Conservation (phyloP, 306 rosid species). For the Cyclanthera cordifolia region DNA sequence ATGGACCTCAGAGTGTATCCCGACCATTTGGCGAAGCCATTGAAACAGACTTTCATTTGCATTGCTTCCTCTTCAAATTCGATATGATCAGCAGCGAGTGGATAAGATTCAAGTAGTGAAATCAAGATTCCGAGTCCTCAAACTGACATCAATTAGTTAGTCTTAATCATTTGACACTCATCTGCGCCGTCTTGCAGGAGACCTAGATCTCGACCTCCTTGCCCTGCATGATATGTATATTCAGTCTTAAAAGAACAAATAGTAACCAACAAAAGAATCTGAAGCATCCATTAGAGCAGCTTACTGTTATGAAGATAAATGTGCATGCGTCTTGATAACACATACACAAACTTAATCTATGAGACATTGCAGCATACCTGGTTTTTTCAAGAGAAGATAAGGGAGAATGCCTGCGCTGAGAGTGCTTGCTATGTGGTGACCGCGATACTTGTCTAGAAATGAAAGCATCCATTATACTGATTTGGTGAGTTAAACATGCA, state of each 20-base stretch:
- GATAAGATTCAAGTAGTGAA: neutral
- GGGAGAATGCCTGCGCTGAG: slow-evolving; percentile 99
- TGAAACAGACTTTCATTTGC: neutral
- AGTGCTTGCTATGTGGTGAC: slow-evolving; percentile 99
- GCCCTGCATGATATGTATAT: slow-evolving; percentile 45
- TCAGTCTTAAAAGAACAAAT: slow-evolving; percentile 19
- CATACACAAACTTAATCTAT: slow-evolving; percentile 37
- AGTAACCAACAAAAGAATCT: slow-evolving; percentile 15
- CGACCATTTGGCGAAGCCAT: neutral
- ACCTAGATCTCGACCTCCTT: slow-evolving; percentile 75
- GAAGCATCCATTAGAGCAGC: slow-evolving; percentile 68
- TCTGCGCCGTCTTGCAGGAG: slow-evolving; percentile 68
- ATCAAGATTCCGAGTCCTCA: neutral
- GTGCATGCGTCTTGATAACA: slow-evolving; percentile 54
- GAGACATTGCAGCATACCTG: slow-evolving; percentile 61
- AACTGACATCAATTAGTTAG: neutral
- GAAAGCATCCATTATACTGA: slow-evolving; percentile 78
- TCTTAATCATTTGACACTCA: slow-evolving; percentile 21
- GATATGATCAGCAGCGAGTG: neutral
- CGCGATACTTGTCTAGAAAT: slow-evolving; percentile 99
- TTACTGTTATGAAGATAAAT: slow-evolving; percentile 39
- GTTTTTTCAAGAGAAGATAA: slow-evolving; percentile 78
- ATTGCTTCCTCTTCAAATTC: neutral
- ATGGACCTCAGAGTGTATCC: neutral
- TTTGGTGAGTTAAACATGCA: slow-evolving; percentile 58